Percentiles rank a stretch among this genome's conserved stretches.
Evolutionary conservation across 441 rosid genomes (phyloP).

Genomic region (Biscutella laevigata): DNA sequence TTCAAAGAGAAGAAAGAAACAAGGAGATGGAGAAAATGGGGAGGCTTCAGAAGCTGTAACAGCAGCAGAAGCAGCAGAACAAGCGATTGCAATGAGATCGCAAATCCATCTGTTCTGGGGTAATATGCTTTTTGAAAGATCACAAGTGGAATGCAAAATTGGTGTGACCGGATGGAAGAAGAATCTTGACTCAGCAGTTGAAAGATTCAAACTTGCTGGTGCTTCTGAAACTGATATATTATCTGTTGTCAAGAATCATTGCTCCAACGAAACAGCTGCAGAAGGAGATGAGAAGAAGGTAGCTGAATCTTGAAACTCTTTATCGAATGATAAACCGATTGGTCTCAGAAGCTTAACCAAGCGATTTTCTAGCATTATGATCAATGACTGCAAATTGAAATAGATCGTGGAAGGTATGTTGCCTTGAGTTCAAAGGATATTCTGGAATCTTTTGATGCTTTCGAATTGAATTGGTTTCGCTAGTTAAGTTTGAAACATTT

Average conservation of each 20-base stretch:
- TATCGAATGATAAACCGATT: background rate
- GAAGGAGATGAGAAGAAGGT: constrained; percentile 40
- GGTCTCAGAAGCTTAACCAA: background rate
- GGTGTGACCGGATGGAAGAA: constrained; percentile 65
- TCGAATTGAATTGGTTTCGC: no score
- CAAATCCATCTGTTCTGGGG: constrained; percentile 99
- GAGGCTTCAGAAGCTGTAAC: constrained; percentile 44
- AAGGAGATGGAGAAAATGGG: constrained; percentile 36
- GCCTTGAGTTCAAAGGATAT: no score
- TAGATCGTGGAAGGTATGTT: no score
- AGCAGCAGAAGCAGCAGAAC: constrained; percentile 86
- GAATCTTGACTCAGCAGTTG: constrained; percentile 67
- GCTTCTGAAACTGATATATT: constrained; percentile 81
- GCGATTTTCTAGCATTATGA: no score
- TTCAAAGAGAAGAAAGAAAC: constrained; percentile 65
- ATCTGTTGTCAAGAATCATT: constrained; percentile 68
- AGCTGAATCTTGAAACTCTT: constrained; percentile 13
- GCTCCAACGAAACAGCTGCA: constrained; percentile 42
- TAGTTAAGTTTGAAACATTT: no score
- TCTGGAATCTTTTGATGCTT: no score
- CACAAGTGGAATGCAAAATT: constrained; percentile 88
- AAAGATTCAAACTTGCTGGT: constrained; percentile 83
- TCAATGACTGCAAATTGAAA: no score
- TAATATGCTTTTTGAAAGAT: constrained; percentile 85
- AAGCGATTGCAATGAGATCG: constrained; percentile 88